Base-by-base conservation (phyloP, 2,329 filamentous ascomycete genomes). In the Botrytis squamosa region DNA sequence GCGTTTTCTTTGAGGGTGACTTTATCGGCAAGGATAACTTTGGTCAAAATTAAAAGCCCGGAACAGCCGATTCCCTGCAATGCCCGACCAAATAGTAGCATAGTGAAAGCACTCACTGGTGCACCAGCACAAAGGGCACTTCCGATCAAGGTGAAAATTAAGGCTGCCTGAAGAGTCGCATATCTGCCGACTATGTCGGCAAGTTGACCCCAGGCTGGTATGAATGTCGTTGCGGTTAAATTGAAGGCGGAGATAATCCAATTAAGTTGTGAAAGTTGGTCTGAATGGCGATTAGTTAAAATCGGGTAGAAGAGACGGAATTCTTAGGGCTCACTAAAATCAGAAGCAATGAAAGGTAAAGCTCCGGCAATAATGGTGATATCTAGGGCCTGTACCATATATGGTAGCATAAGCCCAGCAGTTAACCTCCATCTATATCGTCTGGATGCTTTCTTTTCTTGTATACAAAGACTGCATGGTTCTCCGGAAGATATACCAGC, bases 171-270 rank as follows among this genome's bases (percentile, higher is more conserved):
- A 12, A 93, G 82, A 8, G 87, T 84, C 9, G 82, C 83, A 78
- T 91, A 87, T 3, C 90, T 86, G 25, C 90, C 90, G 76, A 90
- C 91, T 42, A 92, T 85, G 76, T 92, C 89, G 25, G 88, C 86
- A 63, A 90, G 84, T 77, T 92, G 90, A 1, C 88, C 89, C 82
- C 89, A 92, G 70, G 88, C 86, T 5, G 90, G 90, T 14, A 92
- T 89, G 76, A 92, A 92, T 1, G 90, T 87, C 1, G 90, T 90
- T 0, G 88, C 88, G 0, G 89, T 90, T 22, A 93, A 83, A 70
- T 90, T 92, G 81, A 92, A 93, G 10, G 89, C 85, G 0, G 90
- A 90, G 29, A 92, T 87, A 78, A 93, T 91, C 89, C 90, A 92
- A 78, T 91, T 92, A 3, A 91, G 84, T 77, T 90, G 86, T 29